Evolutionary conservation across 345 rosid species (phyloP), one percentile per base, ranked within the genome.

Genomic region (Bruguiera sexangula): DNA sequence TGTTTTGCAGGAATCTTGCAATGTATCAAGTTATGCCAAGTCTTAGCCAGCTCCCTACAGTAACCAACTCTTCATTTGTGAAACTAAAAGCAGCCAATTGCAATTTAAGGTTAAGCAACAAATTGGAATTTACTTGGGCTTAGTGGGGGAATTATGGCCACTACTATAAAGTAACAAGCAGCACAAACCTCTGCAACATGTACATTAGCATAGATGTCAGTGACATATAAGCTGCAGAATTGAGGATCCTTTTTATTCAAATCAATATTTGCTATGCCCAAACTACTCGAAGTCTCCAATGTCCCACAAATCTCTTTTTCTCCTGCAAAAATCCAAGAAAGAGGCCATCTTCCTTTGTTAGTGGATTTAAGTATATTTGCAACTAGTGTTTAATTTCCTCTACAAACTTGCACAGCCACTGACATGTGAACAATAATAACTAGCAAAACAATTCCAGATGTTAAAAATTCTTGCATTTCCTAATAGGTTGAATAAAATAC

Each of bases 151-250:
- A 65, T 27, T 4, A 29, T 55, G 21, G 50, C 27, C 59, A 43
- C 64, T 3, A 16, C 10, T 6, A 65, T 27, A 55, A 72, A 63
- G 69, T 65, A 67, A 71, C 18, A 54, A 46, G 16, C 39, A 52
- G 37, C 29, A 78, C 85, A 60, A 80, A 94, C 98, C 99, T 94
- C 99, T 52, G 82, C 83, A 60, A 80, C 87, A 76, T 82, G 84
- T 60, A 74, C 75, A 63, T 78, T 81, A 52, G 80, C 79, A 68
- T 82, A 86, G 80, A 94, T 91, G 20, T 89, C 96, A 69, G 87
- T 74, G 73, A 86, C 97, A 81, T 92, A 94, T 62, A 82, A 65
- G 73, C 89, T 80, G 89, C 97, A 89, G 39, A 73, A 73, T 72
- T 76, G 93, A 61, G 96, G 92, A 86, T 88, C 93, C 67, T 85